Percentiles rank a stretch among this genome's conserved stretches.
Evolutionary conservation across 441 rosid species (phyloP).

Genomic region (Bocquillonia castaneifolia): DNA sequence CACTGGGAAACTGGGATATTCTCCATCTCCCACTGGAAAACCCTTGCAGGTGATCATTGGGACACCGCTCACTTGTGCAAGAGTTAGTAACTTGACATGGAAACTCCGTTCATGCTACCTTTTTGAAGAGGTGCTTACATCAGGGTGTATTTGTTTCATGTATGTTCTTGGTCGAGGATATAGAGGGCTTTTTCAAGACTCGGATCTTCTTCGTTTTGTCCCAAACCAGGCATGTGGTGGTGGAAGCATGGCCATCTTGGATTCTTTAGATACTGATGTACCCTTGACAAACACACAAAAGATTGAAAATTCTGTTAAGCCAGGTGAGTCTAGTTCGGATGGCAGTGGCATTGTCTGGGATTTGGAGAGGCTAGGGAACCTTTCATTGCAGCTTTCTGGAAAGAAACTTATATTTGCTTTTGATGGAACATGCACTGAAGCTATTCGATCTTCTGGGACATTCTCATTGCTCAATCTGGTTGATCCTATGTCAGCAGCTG

Average conservation of each 20-base stretch:
- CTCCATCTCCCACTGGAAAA: conserved; percentile 97
- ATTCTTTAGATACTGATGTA: conserved; percentile 78
- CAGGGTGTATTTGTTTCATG: conserved; percentile 98
- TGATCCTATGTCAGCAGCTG: conserved; percentile 98
- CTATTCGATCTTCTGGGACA: conserved; percentile 74
- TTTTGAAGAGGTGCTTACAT: conserved; percentile 96
- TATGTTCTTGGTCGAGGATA: conserved; percentile 99
- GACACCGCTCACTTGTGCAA: conserved; percentile 77
- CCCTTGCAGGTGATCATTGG: conserved; percentile 94
- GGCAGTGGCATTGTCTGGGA: conserved; percentile 99
- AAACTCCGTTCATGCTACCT: conserved; percentile 97
- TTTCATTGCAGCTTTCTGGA: conserved; percentile 88
- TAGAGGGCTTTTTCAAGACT: conserved; percentile 96
- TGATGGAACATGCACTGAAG: conserved; percentile 93
- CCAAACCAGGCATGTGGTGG: conserved; percentile 99
- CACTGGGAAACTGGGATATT: conserved; percentile 97
- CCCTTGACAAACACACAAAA: conserved; percentile 63
- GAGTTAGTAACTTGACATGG: conserved; percentile 84
- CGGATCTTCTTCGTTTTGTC: conserved; percentile 92
- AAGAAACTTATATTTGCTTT: conserved; percentile 99
- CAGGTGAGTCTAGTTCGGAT: conserved; percentile 79
- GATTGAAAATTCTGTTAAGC: conserved; percentile 65
- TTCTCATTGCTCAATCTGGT: conserved; percentile 93
- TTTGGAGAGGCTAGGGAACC: conserved; percentile 84
- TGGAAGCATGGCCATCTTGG: conserved; percentile 99